Base-by-base conservation (phyloP, 805 yeast genomes). In the Nakazawaea populi region DNA sequence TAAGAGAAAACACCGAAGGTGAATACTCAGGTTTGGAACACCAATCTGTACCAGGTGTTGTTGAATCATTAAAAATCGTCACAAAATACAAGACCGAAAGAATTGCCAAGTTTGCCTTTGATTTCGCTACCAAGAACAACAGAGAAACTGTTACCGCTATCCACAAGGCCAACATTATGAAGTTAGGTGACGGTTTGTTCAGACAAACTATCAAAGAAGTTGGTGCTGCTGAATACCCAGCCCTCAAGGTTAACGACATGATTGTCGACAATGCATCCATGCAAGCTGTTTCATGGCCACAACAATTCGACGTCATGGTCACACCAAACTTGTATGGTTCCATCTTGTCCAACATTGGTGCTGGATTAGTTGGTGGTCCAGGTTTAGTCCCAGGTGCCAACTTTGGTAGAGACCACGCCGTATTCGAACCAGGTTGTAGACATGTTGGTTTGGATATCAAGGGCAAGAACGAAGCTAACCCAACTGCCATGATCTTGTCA, bases 401-500 rank as follows among this genome's bases (percentile, higher is more conserved):
- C 79, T 91, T 88, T 60, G 99, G 99, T 73, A 86, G 96, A 73
- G 97, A 92, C 64, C 85, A 86, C 71, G 98, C 98, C 52, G 95
- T 92, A 55, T 92, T 94, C 72, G 99, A 92, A 79, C 98, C 99
- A 64, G 99, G 98, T 75, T 91, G 97, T 76, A 88, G 99, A 81
- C 98, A 91, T 77, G 98, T 91, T 65, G 98, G 98, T 73, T 79
- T 92, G 63, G 97, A 92, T 73, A 88, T 94, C 70, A 80, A 88
- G 79, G 97, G 96, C 67, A 82, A 88, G 73, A 87, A 89, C 78
- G 79, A 89, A 57, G 98, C 98, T 58, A 92, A 92, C 83, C 99
- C 99, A 69, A 89, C 97, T 55, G 98, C 97, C 61, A 87, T 92
- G 92, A 87, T 92, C 64, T 78, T 94, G 65, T 89, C 97, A 54